Evolutionary conservation across 306 rosid species (phyloP).

Genomic region (Acacia acuminata): DNA sequence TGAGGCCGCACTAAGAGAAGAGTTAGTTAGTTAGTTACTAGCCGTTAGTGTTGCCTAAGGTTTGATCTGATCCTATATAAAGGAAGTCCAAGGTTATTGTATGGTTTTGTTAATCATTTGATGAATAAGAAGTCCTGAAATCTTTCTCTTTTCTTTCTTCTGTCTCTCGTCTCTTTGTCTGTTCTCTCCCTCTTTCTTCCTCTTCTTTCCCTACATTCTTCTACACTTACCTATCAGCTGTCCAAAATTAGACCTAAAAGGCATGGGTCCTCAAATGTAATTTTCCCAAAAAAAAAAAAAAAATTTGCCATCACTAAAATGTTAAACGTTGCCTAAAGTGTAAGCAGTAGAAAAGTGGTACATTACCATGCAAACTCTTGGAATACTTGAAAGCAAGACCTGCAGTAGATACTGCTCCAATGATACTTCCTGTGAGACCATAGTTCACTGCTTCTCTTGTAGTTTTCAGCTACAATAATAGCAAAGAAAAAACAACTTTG

Average conservation of each 20-base stretch:
- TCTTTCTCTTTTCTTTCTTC: too few species aligned
- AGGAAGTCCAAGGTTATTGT: too few species aligned
- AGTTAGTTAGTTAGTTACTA: too few species aligned
- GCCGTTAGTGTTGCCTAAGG: too few species aligned
- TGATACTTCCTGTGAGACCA: slow-evolving; percentile 65
- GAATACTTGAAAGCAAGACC: slow-evolving; percentile 61
- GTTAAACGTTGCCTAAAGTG: neutral
- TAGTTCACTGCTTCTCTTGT: slow-evolving; percentile 67
- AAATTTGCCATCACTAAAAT: neutral
- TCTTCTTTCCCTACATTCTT: too few species aligned
- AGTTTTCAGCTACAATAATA: slow-evolving; percentile 61
- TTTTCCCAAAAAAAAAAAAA: neutral
- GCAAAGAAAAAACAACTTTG: neutral
- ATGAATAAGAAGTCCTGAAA: too few species aligned
- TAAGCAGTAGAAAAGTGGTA: slow-evolving; percentile 14
- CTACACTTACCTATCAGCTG: too few species aligned
- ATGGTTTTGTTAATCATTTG: too few species aligned
- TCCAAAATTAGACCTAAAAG: neutral
- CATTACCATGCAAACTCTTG: slow-evolving; percentile 62
- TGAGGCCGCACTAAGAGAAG: too few species aligned
- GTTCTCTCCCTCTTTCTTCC: too few species aligned
- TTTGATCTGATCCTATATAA: too few species aligned
- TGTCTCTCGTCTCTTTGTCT: too few species aligned
- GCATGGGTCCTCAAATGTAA: neutral
- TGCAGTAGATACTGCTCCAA: slow-evolving; percentile 81